Evolutionary conservation across 2,329 filamentous ascomycete species (phyloP).

Genomic region (Gnomoniopsis sp.): DNA sequence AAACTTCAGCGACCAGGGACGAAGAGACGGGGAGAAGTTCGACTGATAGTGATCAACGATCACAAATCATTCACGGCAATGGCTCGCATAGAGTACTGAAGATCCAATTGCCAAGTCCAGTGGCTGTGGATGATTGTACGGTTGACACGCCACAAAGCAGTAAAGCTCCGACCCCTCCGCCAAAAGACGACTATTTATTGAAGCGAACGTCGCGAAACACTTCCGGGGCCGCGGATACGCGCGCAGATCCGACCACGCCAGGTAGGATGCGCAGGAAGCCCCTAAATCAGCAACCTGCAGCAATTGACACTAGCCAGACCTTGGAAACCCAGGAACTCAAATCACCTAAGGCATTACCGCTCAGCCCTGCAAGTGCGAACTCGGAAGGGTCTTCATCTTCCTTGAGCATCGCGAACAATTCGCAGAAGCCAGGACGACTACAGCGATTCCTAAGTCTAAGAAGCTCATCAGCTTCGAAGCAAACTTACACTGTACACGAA

Average conservation of each 20-base stretch:
- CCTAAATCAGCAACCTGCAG: conserved; percentile 20
- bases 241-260: conserved; percentile 15
- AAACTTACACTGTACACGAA: conserved; percentile 28
- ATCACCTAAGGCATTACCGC: conserved; percentile 23
- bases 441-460: conserved; percentile 38
- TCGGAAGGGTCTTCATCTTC: conserved; percentile 29
- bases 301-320: conserved; percentile 20
- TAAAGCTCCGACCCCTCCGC: conserved; percentile 28
- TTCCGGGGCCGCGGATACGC: conserved; percentile 4
- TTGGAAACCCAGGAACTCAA: conserved; percentile 14
- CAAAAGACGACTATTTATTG: conserved; percentile 28
- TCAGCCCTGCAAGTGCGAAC: conserved; percentile 25
- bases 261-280: conserved; percentile 13
- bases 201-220: not conserved
- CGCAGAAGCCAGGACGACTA: conserved; percentile 35
- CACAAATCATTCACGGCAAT: not conserved
- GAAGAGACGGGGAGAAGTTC: conserved; percentile 21
- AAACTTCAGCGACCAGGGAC: conserved; percentile 27
- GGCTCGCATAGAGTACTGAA: conserved; percentile 6
- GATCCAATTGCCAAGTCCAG: conserved; percentile 17
- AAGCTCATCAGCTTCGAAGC: conserved; percentile 25
- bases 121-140: not conserved
- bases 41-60: conserved; percentile 7
- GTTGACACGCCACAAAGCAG: conserved; percentile 18
- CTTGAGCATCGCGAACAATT: conserved; percentile 32